A percentile compares a stretch with the other conserved stretches of the same genome.
Conservation (phyloP, 768 basidiomycete genomes). For the Saitozyma podzolica region DNA sequence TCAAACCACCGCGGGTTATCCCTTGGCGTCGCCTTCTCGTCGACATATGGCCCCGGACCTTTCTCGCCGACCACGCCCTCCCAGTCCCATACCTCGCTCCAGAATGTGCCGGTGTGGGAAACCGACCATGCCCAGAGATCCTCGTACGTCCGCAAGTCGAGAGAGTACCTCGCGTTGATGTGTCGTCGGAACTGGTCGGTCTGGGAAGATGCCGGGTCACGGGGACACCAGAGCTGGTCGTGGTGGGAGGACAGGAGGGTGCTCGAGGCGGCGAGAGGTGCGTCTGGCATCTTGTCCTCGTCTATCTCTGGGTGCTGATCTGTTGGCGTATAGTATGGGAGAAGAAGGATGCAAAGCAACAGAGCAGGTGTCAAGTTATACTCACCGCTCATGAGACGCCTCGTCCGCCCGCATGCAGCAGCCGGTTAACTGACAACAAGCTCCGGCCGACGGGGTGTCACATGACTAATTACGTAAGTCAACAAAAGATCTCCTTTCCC, state of each 20-base stretch:
- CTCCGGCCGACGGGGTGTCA: too few species aligned
- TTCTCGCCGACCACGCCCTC: slow-evolving; percentile 65
- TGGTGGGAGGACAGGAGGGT: neutral
- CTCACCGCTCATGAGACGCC: too few species aligned
- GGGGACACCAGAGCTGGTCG: slow-evolving; percentile 30
- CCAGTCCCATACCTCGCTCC: slow-evolving; percentile 72
- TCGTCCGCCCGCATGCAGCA: too few species aligned
- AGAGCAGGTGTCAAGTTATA: too few species aligned
- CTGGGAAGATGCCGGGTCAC: slow-evolving; percentile 24
- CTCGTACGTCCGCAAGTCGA: slow-evolving; percentile 60
- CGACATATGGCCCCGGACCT: slow-evolving; percentile 57
- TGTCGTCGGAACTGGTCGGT: slow-evolving; percentile 35
- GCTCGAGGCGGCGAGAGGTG: neutral
- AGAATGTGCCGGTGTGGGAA: slow-evolving; percentile 64
- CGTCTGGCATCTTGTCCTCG: too few species aligned
- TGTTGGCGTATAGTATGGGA: too few species aligned
- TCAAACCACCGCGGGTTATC: slow-evolving; percentile 72
- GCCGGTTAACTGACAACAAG: too few species aligned
- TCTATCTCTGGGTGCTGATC: too few species aligned
- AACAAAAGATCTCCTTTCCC: too few species aligned
- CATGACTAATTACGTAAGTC: too few species aligned
- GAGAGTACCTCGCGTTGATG: slow-evolving; percentile 59
- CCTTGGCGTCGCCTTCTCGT: slow-evolving; percentile 59
- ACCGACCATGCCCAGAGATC: slow-evolving; percentile 71
- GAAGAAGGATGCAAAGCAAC: too few species aligned